Evolutionary conservation across 371 early-diverging fungal genomes (phyloP).

Genomic region (Entomophthora muscae): DNA sequence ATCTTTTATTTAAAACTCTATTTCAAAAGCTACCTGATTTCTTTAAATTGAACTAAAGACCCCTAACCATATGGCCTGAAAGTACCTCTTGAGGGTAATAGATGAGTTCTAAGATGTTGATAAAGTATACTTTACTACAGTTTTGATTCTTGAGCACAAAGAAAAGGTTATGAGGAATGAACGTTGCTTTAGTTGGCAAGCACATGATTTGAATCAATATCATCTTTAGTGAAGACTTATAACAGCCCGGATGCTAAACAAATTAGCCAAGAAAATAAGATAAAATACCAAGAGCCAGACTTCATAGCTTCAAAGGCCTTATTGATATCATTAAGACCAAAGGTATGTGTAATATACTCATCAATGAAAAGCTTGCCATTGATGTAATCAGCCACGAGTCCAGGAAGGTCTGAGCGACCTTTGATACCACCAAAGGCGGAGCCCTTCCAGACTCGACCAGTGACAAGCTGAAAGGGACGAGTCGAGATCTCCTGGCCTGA

Average conservation of each 20-base stretch:
- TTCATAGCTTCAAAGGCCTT: conserved; percentile 86
- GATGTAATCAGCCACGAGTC: conserved; percentile 68
- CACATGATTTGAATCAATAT: too few species aligned
- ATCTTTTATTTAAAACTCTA: too few species aligned
- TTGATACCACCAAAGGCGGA: conserved; percentile 94
- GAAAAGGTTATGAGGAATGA: too few species aligned
- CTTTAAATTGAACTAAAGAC: too few species aligned
- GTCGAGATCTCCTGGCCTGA: conserved; percentile 84
- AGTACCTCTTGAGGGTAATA: too few species aligned
- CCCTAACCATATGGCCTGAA: too few species aligned
- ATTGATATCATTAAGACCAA: conserved; percentile 68
- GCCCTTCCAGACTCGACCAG: conserved; percentile 90
- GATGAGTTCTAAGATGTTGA: too few species aligned
- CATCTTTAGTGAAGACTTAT: conserved; percentile 14
- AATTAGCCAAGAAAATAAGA: neutral
- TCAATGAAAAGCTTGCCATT: conserved; percentile 75
- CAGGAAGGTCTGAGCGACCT: conserved; percentile 80
- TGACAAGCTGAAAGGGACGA: conserved; percentile 87
- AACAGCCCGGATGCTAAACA: conserved; percentile 37
- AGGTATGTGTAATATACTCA: conserved; percentile 71
- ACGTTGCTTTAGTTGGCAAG: too few species aligned
- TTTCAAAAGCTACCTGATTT: too few species aligned
- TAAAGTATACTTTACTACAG: too few species aligned
- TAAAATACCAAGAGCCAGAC: conserved; percentile 36
- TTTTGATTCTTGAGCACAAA: too few species aligned